Conservation (phyloP, 2,329 filamentous ascomycete species). For the Ceratocystis diversiconidia region DNA sequence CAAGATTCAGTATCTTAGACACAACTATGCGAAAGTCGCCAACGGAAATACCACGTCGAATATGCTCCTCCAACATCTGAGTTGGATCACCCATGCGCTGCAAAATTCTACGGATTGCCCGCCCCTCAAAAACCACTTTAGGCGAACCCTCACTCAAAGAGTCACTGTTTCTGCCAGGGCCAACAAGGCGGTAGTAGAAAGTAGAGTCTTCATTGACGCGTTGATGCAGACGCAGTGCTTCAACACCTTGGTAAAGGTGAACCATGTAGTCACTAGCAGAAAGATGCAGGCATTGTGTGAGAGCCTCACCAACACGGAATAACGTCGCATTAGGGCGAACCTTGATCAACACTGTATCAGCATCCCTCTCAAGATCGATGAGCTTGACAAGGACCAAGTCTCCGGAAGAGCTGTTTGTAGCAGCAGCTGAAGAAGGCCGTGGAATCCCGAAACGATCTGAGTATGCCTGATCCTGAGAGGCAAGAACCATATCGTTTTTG, state of each 20-base stretch:
- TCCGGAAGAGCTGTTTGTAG: constrained; percentile 15
- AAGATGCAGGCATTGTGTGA: constrained; percentile 4
- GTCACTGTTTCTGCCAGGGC: not conserved
- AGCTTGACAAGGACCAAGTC: constrained; percentile 10
- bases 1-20: constrained; percentile 7
- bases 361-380: constrained; percentile 11
- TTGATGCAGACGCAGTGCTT: constrained; percentile 9
- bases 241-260: constrained; percentile 10
- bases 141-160: not conserved
- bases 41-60: constrained; percentile 6
- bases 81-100: not conserved
- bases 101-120: not conserved
- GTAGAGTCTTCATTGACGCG: constrained; percentile 10
- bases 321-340: constrained; percentile 3
- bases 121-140: not conserved
- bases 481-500: not conserved
- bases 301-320: constrained; percentile 4
- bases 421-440: constrained; percentile 14
- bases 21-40: constrained; percentile 7
- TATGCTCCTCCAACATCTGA: not conserved
- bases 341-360: constrained; percentile 7
- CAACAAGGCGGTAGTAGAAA: constrained; percentile 12
- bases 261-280: constrained; percentile 11
- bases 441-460: not conserved
- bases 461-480: not conserved